Percentiles rank a stretch among this genome's conserved stretches.
phyloP scores from a whole-genome alignment of 192 early-diverging fungal genomes.

The Coemansia sp. region DNA sequence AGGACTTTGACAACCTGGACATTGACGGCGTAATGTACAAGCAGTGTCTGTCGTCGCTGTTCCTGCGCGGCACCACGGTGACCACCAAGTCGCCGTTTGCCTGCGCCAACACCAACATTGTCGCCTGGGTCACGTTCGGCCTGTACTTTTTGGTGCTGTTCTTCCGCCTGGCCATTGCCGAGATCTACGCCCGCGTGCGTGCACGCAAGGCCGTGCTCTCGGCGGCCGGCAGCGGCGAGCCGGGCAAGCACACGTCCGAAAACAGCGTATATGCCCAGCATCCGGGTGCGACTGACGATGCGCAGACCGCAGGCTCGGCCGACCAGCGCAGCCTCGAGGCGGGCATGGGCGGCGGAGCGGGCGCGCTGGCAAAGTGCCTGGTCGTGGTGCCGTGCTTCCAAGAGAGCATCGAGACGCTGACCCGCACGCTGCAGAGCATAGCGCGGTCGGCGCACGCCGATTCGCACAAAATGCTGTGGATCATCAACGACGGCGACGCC shows the following conservation, averaged over 20 bases:
- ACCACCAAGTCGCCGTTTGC: slow-evolving; percentile 44
- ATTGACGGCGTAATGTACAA: slow-evolving; percentile 33
- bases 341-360: not conserved
- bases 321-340: slow-evolving; percentile 11
- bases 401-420: slow-evolving; percentile 33
- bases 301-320: not conserved
- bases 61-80: slow-evolving; percentile 37
- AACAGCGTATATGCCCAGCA: not conserved
- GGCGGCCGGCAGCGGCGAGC: not conserved
- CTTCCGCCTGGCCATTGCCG: slow-evolving; percentile 27
- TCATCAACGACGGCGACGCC: slow-evolving; percentile 41
- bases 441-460: slow-evolving; percentile 41
- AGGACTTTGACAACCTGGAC: slow-evolving; percentile 11
- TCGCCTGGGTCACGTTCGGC: slow-evolving; percentile 50
- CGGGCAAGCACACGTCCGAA: not conserved
- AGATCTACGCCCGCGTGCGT: slow-evolving; percentile 28
- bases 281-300: not conserved
- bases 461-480: slow-evolving; percentile 38
- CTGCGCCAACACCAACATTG: slow-evolving; percentile 50
- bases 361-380: slow-evolving; percentile 19
- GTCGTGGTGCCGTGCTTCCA: slow-evolving; percentile 42
- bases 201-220: slow-evolving; percentile 28
- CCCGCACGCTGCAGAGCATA: slow-evolving; percentile 38
- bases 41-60: slow-evolving; percentile 35
- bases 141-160: slow-evolving; percentile 40